phyloP scores from a whole-genome alignment of 2,329 filamentous ascomycete genomes.

The Arthroderma sp. region DNA sequence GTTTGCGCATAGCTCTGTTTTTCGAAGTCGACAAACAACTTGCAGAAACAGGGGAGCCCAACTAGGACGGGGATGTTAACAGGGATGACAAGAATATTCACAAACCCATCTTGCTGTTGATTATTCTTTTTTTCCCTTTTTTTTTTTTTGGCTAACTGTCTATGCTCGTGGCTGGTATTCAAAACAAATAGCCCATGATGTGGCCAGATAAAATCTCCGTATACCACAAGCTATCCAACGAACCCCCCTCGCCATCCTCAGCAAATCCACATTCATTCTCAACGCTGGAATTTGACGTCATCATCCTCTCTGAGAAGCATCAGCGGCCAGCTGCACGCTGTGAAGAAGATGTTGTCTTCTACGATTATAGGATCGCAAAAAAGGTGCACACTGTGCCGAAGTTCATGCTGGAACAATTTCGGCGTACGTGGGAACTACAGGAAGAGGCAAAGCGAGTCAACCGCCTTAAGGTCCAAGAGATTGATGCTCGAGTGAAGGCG shows the following conservation, averaged over 20 bases:
- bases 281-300: slow-evolving; percentile 37
- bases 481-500: slow-evolving; percentile 45
- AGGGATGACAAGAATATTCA: background rate
- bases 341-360: slow-evolving; percentile 65
- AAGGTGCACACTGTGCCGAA: slow-evolving; percentile 43
- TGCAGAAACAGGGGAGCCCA: background rate
- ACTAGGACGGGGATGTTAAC: background rate
- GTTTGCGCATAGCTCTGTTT: too few species aligned
- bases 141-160: background rate
- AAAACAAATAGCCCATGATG: slow-evolving; percentile 52
- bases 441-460: slow-evolving; percentile 44
- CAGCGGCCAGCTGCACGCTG: slow-evolving; percentile 60
- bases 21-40: too few species aligned
- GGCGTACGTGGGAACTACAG: slow-evolving; percentile 47
- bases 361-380: slow-evolving; percentile 52
- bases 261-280: slow-evolving; percentile 17
- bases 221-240: slow-evolving; percentile 55
- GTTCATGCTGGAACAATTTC: slow-evolving; percentile 51
- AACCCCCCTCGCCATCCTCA: slow-evolving; percentile 20
- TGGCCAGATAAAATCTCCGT: slow-evolving; percentile 74
- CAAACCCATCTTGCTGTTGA: too few species aligned
- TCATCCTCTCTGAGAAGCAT: slow-evolving; percentile 63
- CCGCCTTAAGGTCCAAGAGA: slow-evolving; percentile 38
- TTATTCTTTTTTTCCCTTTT: too few species aligned
- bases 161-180: background rate